Base-by-base conservation (phyloP, 306 rosid genomes). In the Erythrophleum fordii region DNA sequence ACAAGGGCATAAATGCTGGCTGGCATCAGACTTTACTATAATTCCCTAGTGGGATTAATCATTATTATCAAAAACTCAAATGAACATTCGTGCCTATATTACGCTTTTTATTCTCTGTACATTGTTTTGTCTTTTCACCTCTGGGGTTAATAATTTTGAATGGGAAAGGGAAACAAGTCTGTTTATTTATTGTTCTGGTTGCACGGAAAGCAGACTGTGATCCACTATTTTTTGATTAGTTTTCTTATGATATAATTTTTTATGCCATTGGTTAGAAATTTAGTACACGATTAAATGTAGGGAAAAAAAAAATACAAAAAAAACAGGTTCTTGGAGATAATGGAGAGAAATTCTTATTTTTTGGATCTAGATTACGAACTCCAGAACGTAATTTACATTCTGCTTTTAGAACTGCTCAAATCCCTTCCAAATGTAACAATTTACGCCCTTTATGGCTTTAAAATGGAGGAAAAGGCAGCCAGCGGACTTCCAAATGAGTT, bases 401-500 rank as follows among this genome's bases (percentile, higher is more conserved):
- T 66, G 72, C 72, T 5, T 66, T 12, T 37, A 49, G 18, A 71
- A 28, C 17, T 49, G 25, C 44, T 71, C 44, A 46, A 28, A 28
- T 8, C 22, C 44, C 45, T 48, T 28, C 18, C 76, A 25, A 59
- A 45, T 11, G n/a, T 20, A 20, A 39, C 37, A 45, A 16, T n/a
- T 45, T 3, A 2, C 11, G 51, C 11, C 51, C 34, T 22, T 42
- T n/a, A 16, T 26, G 39, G 17, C 61, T 51, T 72, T 6, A 49
- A 9, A 45, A 8, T 58, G 26, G 46, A 35, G 28, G 62, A 69
- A 72, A n/a, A 29, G 20, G 23, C 26, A 28, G 45, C 11, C 49
- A 37, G 13, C 41, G 44, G 16, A 35, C 56, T 53, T 51, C 68
- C 77, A 78, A 80, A 82, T 72, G 16, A 37, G 53, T 49, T 60